These are phyloP conservation scores for Penicillium taxi DNA, from an alignment of 495 filamentous ascomycete genomes.

Conservation along the genomic window DNA sequence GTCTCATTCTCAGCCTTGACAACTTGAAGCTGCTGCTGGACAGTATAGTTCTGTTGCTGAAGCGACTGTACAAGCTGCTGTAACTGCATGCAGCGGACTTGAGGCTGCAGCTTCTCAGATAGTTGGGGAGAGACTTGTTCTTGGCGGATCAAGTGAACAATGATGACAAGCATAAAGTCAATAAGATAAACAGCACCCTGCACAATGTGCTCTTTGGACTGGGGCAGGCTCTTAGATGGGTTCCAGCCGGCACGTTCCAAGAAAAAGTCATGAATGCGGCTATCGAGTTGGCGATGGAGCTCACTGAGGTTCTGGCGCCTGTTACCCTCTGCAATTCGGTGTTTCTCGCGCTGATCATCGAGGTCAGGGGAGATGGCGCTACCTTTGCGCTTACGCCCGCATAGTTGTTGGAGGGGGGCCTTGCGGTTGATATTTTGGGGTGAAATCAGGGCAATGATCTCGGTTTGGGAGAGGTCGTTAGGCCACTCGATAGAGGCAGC, in stretches of 20 bases:
- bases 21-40: conserved; percentile 31
- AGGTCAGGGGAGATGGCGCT: conserved; percentile 27
- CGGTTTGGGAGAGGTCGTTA: conserved; percentile 25
- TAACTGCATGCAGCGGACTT: conserved; percentile 38
- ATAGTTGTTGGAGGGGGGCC: conserved; percentile 38
- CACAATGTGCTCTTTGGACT: conserved; percentile 43
- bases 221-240: conserved; percentile 35
- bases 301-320: conserved; percentile 40
- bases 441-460: conserved; percentile 33
- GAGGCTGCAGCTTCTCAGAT: conserved; percentile 36
- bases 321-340: conserved; percentile 41
- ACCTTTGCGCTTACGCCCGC: conserved; percentile 41
- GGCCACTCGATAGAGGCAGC: conserved; percentile 27
- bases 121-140: conserved; percentile 37
- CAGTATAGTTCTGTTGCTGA: conserved; percentile 35
- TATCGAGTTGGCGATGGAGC: conserved; percentile 35
- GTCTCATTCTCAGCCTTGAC: conserved; percentile 34
- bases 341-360: conserved; percentile 41
- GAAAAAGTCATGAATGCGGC: conserved; percentile 37
- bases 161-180: conserved; percentile 38
- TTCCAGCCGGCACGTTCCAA: conserved; percentile 42
- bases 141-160: conserved; percentile 32
- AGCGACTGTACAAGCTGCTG: conserved; percentile 32
- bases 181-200: conserved; percentile 38
- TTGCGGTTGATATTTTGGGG: conserved; percentile 40